These are phyloP conservation scores for Arachis monticola DNA, from an alignment of 331 rosid genomes.

Conservation along the genomic window DNA sequence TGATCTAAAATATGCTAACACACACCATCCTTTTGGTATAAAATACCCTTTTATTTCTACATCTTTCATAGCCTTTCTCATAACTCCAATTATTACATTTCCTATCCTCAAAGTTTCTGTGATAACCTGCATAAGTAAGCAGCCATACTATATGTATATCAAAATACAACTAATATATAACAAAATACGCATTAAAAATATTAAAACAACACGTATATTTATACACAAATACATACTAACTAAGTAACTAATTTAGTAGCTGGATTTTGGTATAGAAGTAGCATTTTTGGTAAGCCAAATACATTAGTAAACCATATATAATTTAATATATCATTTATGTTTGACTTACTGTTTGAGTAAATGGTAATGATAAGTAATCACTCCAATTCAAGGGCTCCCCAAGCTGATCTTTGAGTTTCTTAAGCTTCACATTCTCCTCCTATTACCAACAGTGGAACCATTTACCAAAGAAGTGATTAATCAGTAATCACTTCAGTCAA, in stretches of 20 bases:
- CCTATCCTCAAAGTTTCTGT: constrained; percentile 91
- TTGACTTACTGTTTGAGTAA: constrained; percentile 79
- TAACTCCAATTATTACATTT: constrained; percentile 79
- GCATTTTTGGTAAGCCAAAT: not conserved
- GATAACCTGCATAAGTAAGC: constrained; percentile 59
- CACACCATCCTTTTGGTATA: constrained; percentile 94
- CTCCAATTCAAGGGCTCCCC: constrained; percentile 79
- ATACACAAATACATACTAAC: too few relatives aligned
- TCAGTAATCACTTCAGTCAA: not conserved
- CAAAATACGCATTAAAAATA: too few relatives aligned
- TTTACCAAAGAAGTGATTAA: constrained; percentile 11
- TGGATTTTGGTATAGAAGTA: too few relatives aligned
- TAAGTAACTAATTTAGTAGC: too few relatives aligned
- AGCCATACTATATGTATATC: too few relatives aligned
- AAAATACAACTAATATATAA: too few relatives aligned
- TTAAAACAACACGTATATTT: too few relatives aligned
- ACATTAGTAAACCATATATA: not conserved
- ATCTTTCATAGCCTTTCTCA: constrained; percentile 91
- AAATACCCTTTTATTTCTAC: constrained; percentile 79
- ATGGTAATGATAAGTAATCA: constrained; percentile 84
- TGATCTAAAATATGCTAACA: constrained; percentile 79
- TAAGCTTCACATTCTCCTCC: constrained; percentile 86
- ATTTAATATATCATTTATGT: not conserved
- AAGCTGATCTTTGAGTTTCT: constrained; percentile 64
- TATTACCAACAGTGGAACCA: constrained; percentile 39